Evolutionary conservation across 257 asterid genomes (phyloP).

Genomic region (Fraxinus anomala): DNA sequence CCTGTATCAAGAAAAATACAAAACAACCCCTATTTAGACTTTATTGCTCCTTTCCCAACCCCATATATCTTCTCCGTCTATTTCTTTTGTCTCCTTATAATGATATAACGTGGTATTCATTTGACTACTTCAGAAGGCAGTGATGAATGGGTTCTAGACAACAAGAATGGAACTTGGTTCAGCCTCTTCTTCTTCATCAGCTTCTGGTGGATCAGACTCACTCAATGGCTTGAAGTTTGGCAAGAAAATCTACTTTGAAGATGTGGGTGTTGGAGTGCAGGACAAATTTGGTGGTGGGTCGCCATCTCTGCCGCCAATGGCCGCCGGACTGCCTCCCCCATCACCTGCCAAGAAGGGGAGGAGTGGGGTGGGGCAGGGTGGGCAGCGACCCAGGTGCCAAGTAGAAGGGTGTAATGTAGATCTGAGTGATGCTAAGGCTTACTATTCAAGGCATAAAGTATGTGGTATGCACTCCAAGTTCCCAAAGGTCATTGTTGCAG

Average conservation of each 20-base stretch:
- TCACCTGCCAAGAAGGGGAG: constrained; percentile 72
- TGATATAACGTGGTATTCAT: constrained; percentile 11
- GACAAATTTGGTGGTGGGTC: constrained; percentile 32
- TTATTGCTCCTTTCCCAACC: too few species aligned
- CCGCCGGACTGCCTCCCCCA: constrained; percentile 28
- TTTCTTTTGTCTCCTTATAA: neutral
- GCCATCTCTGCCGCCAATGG: constrained; percentile 20
- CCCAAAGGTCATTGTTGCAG: constrained; percentile 75
- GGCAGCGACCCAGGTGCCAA: constrained; percentile 82
- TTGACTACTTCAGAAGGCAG: constrained; percentile 21
- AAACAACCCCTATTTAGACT: neutral
- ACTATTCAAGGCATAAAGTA: constrained; percentile 91
- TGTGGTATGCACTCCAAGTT: constrained; percentile 88
- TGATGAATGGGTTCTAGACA: constrained; percentile 55
- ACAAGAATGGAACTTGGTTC: constrained; percentile 73
- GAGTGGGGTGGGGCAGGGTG: constrained; percentile 46
- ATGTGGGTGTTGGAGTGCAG: constrained; percentile 41
- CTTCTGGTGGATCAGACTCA: constrained; percentile 41
- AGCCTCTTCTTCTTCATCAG: constrained; percentile 40
- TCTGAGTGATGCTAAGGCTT: constrained; percentile 95
- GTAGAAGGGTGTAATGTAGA: constrained; percentile 92
- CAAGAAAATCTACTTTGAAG: constrained; percentile 79
- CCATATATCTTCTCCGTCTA: too few species aligned
- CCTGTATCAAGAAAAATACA: constrained; percentile 18
- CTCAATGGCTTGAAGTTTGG: constrained; percentile 76